Conservation (phyloP, 1,284 basidiomycete genomes). For the Bondarzewia mesenterica region DNA sequence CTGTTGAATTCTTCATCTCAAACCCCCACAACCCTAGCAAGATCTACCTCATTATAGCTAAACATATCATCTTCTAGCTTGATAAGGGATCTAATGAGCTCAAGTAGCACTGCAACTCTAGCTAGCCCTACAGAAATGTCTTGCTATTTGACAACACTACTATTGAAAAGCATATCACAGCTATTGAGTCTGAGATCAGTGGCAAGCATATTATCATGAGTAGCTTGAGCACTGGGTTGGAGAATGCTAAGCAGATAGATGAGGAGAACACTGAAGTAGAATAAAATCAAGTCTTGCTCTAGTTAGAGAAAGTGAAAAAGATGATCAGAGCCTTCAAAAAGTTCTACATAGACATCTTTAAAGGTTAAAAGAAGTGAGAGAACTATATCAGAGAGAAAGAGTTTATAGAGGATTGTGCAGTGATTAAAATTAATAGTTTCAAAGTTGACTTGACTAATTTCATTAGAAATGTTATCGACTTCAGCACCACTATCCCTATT, state of each 20-base stretch:
- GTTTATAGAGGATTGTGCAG: slow-evolving; percentile 25
- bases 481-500: slow-evolving; percentile 9
- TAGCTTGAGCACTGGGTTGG: too few species aligned
- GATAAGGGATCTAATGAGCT: too few species aligned
- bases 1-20: too few species aligned
- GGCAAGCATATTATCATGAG: too few species aligned
- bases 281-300: slow-evolving; percentile 3
- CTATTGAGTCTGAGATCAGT: too few species aligned
- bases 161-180: too few species aligned
- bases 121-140: too few species aligned
- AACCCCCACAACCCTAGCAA: too few species aligned
- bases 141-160: too few species aligned
- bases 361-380: slow-evolving; percentile 15
- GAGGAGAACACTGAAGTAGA: slow-evolving; percentile 8
- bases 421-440: slow-evolving; percentile 24
- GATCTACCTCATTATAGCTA: too few species aligned
- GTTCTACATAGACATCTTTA: slow-evolving; percentile 18
- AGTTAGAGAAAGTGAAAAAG: slow-evolving; percentile 15
- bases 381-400: slow-evolving; percentile 19
- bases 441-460: slow-evolving; percentile 20
- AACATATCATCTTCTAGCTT: too few species aligned
- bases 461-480: slow-evolving; percentile 16
- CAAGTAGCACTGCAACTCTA: too few species aligned
- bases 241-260: slow-evolving; percentile 7
- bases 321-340: slow-evolving; percentile 15